Conservation (phyloP, 352 stramenopile genomes). For the Pythium brassicae region DNA sequence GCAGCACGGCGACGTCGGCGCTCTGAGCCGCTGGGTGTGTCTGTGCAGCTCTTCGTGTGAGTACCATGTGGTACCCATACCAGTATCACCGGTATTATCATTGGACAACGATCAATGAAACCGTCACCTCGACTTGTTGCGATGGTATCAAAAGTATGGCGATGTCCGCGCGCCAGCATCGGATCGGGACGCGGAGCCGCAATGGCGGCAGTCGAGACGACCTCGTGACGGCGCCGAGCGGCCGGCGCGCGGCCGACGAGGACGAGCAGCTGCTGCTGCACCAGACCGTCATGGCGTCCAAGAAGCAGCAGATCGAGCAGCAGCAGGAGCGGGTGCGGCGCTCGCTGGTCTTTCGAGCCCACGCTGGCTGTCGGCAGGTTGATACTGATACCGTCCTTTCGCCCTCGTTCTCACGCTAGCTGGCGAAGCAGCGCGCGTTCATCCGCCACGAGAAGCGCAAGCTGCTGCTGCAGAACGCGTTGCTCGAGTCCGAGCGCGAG, state of each 20-base stretch:
- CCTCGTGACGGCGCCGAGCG: neutral
- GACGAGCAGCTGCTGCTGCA: constrained; percentile 67
- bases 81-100: no score
- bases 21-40: constrained; percentile 1
- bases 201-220: neutral
- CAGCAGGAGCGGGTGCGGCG: constrained; percentile 50
- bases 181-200: neutral
- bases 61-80: neutral
- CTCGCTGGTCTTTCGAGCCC: neutral
- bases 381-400: neutral
- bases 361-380: neutral
- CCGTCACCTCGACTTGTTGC: no score
- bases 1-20: constrained; percentile 9
- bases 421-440: constrained; percentile 73
- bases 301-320: constrained; percentile 55
- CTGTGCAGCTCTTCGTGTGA: neutral
- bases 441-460: constrained; percentile 78
- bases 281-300: constrained; percentile 62
- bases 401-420: constrained; percentile 14
- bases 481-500: constrained; percentile 70
- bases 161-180: neutral
- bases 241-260: constrained; percentile 15
- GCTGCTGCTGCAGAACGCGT: constrained; percentile 63
- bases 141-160: neutral
- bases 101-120: no score